Percentiles rank a stretch among this genome's conserved stretches.
These are phyloP conservation scores for Sclerospora graminicola DNA, from an alignment of 352 stramenopile genomes.

Conservation along the genomic window DNA sequence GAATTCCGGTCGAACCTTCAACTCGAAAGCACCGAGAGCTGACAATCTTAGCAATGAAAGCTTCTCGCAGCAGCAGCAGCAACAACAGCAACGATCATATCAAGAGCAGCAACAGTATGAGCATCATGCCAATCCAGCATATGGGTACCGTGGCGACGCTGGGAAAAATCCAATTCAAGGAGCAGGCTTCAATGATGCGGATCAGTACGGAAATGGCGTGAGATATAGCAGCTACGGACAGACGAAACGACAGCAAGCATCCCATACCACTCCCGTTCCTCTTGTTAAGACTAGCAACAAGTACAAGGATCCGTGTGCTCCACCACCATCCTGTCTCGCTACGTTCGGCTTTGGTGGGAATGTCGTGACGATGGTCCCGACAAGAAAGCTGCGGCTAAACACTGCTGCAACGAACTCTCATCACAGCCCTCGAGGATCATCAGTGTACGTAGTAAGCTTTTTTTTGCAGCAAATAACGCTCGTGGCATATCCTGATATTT, in stretches of 20 bases:
- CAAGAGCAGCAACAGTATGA: conserved; percentile 9
- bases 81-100: conserved; percentile 6
- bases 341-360: conserved; percentile 85
- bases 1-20: conserved; percentile 7
- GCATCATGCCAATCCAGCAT: conserved; percentile 4
- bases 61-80: conserved; percentile 10
- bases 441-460: conserved; percentile 25
- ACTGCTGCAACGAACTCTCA: conserved; percentile 40
- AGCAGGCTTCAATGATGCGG: conserved; percentile 6
- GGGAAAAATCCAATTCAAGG: conserved; percentile 5
- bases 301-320: conserved; percentile 76
- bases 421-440: conserved; percentile 45
- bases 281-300: conserved; percentile 44
- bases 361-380: conserved; percentile 84
- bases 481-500: conserved; percentile 4
- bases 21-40: conserved; percentile 4
- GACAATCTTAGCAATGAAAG: conserved; percentile 1
- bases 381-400: conserved; percentile 73
- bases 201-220: conserved; percentile 7
- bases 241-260: conserved; percentile 2
- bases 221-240: conserved; percentile 1
- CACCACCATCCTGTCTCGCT: conserved; percentile 58
- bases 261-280: conserved; percentile 9
- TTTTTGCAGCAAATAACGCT: conserved; percentile 2
- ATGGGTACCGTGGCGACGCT: conserved; percentile 3